phyloP scores from a whole-genome alignment of 2,329 filamentous ascomycete genomes.

The Trichoderma pleuroti region DNA sequence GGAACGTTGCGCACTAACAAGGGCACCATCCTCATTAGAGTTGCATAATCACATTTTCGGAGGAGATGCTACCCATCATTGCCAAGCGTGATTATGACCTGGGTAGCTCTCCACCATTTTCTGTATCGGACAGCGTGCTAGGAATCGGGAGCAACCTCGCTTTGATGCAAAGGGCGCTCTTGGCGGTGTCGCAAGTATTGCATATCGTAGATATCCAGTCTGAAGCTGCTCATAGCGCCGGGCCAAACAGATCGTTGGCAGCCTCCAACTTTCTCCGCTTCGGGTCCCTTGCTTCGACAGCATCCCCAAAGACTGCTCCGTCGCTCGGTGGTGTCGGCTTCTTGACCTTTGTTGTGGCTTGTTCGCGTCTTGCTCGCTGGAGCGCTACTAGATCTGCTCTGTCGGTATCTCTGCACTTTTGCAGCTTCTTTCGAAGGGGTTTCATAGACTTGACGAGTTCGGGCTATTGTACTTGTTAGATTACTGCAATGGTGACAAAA shows the following conservation, averaged over 20 bases:
- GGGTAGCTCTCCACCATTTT: neutral
- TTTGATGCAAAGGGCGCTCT: neutral
- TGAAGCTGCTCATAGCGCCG: constrained; percentile 33
- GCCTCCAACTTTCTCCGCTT: constrained; percentile 46
- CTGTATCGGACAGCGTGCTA: neutral
- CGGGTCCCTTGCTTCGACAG: constrained; percentile 38
- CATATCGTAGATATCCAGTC: neutral
- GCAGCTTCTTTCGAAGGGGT: constrained; percentile 65
- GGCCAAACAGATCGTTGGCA: constrained; percentile 48
- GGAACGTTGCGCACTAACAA: neutral
- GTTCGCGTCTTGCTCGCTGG: constrained; percentile 60
- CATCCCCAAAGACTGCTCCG: constrained; percentile 45
- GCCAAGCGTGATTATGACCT: neutral
- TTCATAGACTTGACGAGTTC: constrained; percentile 47
- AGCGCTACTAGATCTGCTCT: constrained; percentile 68
- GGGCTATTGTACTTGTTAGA: constrained; percentile 33
- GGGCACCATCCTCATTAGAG: neutral
- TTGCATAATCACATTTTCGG: neutral
- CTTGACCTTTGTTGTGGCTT: constrained; percentile 44
- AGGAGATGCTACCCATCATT: neutral
- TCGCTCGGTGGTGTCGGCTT: constrained; percentile 40
- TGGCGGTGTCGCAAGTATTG: neutral
- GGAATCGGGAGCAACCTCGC: neutral
- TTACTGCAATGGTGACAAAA: neutral
- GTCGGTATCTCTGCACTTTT: constrained; percentile 69